Evolutionary conservation across 2,329 filamentous ascomycete species (phyloP), one percentile per base, ranked within the genome.

Genomic region (Fusarium napiforme): DNA sequence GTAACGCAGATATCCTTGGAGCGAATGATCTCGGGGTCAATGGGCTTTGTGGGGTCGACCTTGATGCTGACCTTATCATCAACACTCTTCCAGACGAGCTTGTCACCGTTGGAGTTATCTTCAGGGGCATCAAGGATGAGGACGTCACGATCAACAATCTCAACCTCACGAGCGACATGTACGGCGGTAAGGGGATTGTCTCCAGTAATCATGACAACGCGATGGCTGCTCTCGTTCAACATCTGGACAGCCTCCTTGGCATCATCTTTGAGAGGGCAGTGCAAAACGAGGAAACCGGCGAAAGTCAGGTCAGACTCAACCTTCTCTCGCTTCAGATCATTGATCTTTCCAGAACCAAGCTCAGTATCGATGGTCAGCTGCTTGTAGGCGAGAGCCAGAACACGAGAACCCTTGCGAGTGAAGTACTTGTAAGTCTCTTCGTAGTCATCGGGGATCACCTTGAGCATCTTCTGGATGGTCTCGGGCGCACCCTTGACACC

Each of bases 361-460:
- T 99, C 96, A 42, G 90, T 88, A 47, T 97, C 94, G 7, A 88
- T 86, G 5, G 94, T 92, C 19, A 99, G 88, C 80, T 95, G 95
- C 86, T 98, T 98, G 86, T 97, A 98, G 42, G 93, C 96, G 46
- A 99, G 89, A 53, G 96, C 94, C 42, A 99, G 88, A 19, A 99
- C 96, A 85, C 96, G 93, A 47, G 95, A 97, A 76, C 96, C 96
- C 77, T 97, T 97, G 72, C 96, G 91, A 61, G 96, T 98, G 79
- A 98, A 99, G 84, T 97, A 94, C 83, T 98, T 99, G 89, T 91
- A 99, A 0, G 96, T 99, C 84, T 98, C 96, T 81, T 99, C 96
- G 79, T 99, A 99, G 80, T 97, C 91, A 3, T 90, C 87, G 12
- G 96, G 96, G 15, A 94, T 89, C 39, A 92, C 88, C 40, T 94